Evolutionary conservation across 176 grass and related monocot species (phyloP).

Genomic region (Puccinellia tenuiflora): DNA sequence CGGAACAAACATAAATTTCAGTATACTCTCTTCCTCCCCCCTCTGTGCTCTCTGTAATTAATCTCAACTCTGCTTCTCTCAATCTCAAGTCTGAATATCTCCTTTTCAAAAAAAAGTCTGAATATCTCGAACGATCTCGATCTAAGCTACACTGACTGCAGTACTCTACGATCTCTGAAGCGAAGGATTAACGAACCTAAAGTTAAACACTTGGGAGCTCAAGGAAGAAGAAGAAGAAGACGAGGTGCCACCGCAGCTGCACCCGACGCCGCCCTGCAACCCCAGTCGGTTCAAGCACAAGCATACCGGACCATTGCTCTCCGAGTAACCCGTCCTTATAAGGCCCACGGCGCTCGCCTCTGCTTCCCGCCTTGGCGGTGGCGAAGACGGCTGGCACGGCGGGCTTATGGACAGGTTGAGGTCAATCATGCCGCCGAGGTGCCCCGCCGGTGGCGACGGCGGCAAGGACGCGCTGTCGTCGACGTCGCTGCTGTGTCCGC

Average conservation of each 20-base stretch:
- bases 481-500: slow-evolving; percentile 21
- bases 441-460: background rate
- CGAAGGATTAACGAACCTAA: slow-evolving; percentile 9
- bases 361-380: background rate
- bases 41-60: background rate
- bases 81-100: background rate
- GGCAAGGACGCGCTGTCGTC: background rate
- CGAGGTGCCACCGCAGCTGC: slow-evolving; percentile 26
- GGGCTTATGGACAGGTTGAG: slow-evolving; percentile 67
- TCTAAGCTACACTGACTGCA: slow-evolving; percentile 26
- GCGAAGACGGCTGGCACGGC: slow-evolving; percentile 32
- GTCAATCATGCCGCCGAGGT: slow-evolving; percentile 37
- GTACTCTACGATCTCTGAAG: slow-evolving; percentile 13
- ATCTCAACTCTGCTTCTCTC: background rate
- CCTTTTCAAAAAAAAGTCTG: no score
- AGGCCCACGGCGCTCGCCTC: background rate
- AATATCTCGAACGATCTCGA: background rate
- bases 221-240: slow-evolving; percentile 19
- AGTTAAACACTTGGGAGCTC: slow-evolving; percentile 1
- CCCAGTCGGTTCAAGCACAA: slow-evolving; percentile 44
- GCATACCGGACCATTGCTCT: slow-evolving; percentile 19
- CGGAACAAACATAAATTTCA: background rate
- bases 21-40: background rate
- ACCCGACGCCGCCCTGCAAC: slow-evolving; percentile 23
- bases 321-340: slow-evolving; percentile 13